A percentile compares a stretch with the other conserved stretches of the same genome.
Conservation (phyloP, 352 stramenopile species). For the Globisporangium orthogonon region DNA sequence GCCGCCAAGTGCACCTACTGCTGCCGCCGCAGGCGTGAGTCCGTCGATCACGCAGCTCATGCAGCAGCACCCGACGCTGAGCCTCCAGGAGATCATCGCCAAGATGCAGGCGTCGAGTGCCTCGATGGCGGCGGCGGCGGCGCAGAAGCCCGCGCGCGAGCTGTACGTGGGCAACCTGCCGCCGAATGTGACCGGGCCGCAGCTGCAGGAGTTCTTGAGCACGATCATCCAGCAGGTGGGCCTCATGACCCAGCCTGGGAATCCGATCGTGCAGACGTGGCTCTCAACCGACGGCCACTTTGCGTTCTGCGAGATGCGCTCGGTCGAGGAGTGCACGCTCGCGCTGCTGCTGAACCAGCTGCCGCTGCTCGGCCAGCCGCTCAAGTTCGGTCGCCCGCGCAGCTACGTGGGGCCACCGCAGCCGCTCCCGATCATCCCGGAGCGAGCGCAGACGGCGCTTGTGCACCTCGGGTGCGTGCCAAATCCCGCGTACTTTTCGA, state of each 20-base stretch:
- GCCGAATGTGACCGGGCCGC: conserved; percentile 70
- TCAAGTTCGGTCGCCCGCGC: conserved; percentile 82
- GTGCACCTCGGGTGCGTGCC: conserved; percentile 76
- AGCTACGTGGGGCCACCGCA: conserved; percentile 83
- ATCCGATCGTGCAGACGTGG: conserved; percentile 83
- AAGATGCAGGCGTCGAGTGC: conserved; percentile 85
- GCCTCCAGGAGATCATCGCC: conserved; percentile 83
- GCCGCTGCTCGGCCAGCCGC: conserved; percentile 63
- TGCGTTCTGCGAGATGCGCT: conserved; percentile 86
- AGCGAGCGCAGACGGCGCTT: conserved; percentile 71
- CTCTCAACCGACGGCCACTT: conserved; percentile 84
- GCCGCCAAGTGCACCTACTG: conserved; percentile 4
- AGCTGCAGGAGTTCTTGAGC: conserved; percentile 82
- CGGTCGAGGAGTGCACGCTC: conserved; percentile 82
- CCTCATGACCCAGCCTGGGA: conserved; percentile 64
- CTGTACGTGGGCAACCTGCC: conserved; percentile 85
- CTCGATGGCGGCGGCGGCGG: conserved; percentile 61
- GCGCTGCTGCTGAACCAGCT: conserved; percentile 81
- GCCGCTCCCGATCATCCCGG: conserved; percentile 57
- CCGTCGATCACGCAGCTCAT: conserved; percentile 86
- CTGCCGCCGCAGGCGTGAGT: conserved; percentile 35
- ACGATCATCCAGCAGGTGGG: conserved; percentile 87
- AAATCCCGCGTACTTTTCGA: conserved; percentile 68
- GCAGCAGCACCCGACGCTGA: conserved; percentile 85
- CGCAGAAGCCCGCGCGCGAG: conserved; percentile 76